Evolutionary conservation across 805 yeast species (phyloP).

Genomic region (Candida taoyuanica): DNA sequence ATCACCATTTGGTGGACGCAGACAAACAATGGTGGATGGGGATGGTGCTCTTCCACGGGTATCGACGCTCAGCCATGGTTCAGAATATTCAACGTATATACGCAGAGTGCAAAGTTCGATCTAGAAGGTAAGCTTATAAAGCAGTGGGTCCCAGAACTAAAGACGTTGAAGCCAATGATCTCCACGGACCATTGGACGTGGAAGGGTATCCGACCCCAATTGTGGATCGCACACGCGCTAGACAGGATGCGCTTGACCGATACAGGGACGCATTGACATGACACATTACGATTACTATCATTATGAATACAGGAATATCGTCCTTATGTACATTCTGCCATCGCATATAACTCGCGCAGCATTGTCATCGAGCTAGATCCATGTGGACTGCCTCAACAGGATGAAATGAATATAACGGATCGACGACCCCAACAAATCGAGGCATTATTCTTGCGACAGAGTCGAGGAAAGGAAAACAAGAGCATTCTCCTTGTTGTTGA

Average conservation of each 20-base stretch:
- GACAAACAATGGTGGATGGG: slow-evolving; percentile 60
- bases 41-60: slow-evolving; percentile 47
- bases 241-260: slow-evolving; percentile 39
- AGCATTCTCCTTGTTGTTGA: slow-evolving; percentile 6
- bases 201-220: slow-evolving; percentile 41
- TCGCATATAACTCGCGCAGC: slow-evolving; percentile 5
- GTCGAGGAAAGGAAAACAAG: slow-evolving; percentile 2
- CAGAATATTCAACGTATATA: slow-evolving; percentile 47
- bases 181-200: slow-evolving; percentile 24
- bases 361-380: slow-evolving; percentile 6
- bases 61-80: slow-evolving; percentile 55
- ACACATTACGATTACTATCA: background rate
- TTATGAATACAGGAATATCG: background rate
- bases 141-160: slow-evolving; percentile 47
- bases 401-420: slow-evolving; percentile 1
- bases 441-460: background rate
- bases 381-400: slow-evolving; percentile 4
- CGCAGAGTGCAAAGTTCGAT: slow-evolving; percentile 47
- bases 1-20: slow-evolving; percentile 44
- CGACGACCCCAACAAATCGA: background rate
- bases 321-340: background rate
- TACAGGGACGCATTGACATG: slow-evolving; percentile 32
- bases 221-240: slow-evolving; percentile 36
- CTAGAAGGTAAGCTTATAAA: slow-evolving; percentile 42
- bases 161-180: slow-evolving; percentile 18